Evolutionary conservation across 2,329 filamentous ascomycete genomes (phyloP), one percentile per base, ranked within the genome.

Genomic region (Penicillium polonicum): DNA sequence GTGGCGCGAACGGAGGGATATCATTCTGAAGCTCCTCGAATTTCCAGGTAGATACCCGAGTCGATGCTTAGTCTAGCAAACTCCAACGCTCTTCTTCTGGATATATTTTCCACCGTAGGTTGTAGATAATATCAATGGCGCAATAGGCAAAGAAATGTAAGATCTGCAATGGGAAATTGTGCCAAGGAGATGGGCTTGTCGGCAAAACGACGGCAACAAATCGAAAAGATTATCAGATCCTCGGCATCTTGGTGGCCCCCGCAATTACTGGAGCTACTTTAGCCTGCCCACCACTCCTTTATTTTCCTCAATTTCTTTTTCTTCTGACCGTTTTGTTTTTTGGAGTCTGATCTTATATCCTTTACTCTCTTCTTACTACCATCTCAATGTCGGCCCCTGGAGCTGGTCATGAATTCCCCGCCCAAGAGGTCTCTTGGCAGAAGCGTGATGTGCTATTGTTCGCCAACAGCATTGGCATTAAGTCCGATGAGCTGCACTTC

Each of bases 381-480:
- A 72, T 53, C 12, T 3, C 17, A 25, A 82, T 80, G 78, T 78
- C 75, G 54, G 74, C 73, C 58, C 83, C 83, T 48, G 84, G 84
- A 67, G 82, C 78, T 72, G 91, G 91, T 69, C 92, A 92, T 77
- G 85, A 94, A 76, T 96, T 89, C 74, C 90, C 91, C 57, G 76
- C 84, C 48, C 80, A 85, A 70, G 84, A 88, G 71, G 91, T 96
- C 12, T 84, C 88, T 67, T 97, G 92, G 92, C 77, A 90, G 68
- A 92, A 92, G 83, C 86, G 92, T 65, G 92, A 97, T 80, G 85
- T 88, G 36, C 82, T 97, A 60, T 86, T 97, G 60, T 97, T 97
- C 75, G 92, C 92, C 67, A 88, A 89, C 76, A 93, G 88, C 78
- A 93, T 97, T 73, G 92, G 92, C 56, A 87, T 83, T 71, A 93